Conservation (phyloP, 2,329 filamentous ascomycete species). For the Meredithiella fracta region DNA sequence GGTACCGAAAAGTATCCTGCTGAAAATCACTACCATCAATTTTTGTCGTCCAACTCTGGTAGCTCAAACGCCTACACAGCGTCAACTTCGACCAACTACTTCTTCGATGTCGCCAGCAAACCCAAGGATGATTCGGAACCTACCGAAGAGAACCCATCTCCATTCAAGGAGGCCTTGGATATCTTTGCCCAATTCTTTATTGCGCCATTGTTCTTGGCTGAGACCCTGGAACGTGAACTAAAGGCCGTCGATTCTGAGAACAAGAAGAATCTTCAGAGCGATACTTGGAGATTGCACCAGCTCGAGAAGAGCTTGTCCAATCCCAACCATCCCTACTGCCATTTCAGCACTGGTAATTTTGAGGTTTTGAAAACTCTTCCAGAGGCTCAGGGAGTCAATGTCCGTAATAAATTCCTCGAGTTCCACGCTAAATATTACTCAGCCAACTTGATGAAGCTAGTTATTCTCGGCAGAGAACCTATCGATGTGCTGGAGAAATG, state of each 20-base stretch:
- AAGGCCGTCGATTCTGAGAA: conserved; percentile 88
- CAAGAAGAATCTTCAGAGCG: conserved; percentile 91
- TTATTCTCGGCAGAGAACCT: conserved; percentile 65
- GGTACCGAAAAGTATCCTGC: conserved; percentile 93
- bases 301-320: conserved; percentile 80
- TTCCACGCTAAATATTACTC: conserved; percentile 86
- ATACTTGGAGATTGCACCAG: conserved; percentile 75
- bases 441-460: conserved; percentile 84
- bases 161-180: conserved; percentile 66
- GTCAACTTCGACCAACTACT: conserved; percentile 90
- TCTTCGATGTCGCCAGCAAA: conserved; percentile 83
- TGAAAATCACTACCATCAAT: conserved; percentile 92
- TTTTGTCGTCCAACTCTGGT: conserved; percentile 76
- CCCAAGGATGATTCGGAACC: conserved; percentile 43
- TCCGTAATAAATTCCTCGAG: conserved; percentile 79
- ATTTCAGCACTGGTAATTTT: conserved; percentile 82
- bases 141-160: conserved; percentile 39
- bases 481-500: conserved; percentile 70
- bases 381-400: conserved; percentile 62
- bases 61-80: conserved; percentile 92
- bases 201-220: conserved; percentile 68
- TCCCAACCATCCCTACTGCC: conserved; percentile 70
- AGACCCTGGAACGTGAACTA: conserved; percentile 72
- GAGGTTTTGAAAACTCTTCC: conserved; percentile 73
- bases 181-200: conserved; percentile 92